A percentile compares a stretch with the other conserved stretches of the same genome.
Evolutionary conservation across 2,329 filamentous ascomycete genomes (phyloP).

Genomic region (Colletotrichum gigasporum): DNA sequence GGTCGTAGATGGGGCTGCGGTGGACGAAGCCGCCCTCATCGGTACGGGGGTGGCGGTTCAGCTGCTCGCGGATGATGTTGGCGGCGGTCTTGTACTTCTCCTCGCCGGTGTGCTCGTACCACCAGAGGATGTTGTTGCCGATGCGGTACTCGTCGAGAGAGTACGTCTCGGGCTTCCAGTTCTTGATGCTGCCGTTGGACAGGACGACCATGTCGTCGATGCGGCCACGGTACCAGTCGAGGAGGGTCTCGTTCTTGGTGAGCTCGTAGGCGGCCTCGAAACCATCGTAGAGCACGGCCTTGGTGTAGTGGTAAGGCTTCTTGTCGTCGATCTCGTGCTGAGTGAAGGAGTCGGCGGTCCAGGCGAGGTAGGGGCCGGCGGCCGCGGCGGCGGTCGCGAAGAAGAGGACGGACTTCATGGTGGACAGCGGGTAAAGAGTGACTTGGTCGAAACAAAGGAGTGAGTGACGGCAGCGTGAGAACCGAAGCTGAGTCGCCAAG

Average conservation of each 20-base stretch:
- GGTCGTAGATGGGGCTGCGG: slow-evolving; percentile 50
- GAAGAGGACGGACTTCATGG: slow-evolving; percentile 30
- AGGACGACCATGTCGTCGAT: slow-evolving; percentile 56
- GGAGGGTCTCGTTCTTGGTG: slow-evolving; percentile 54
- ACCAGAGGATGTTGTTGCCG: slow-evolving; percentile 60
- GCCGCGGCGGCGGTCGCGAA: slow-evolving; percentile 30
- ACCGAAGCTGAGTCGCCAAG: slow-evolving; percentile 23
- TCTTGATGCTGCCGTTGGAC: slow-evolving; percentile 53
- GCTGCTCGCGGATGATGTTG: slow-evolving; percentile 54
- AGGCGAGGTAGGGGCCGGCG: slow-evolving; percentile 41
- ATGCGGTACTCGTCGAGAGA: slow-evolving; percentile 63
- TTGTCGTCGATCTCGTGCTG: slow-evolving; percentile 47
- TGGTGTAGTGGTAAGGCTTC: slow-evolving; percentile 52
- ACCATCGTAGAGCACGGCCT: slow-evolving; percentile 56
- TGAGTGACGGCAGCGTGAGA: slow-evolving; percentile 15
- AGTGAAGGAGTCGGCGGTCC: slow-evolving; percentile 59
- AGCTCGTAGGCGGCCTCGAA: slow-evolving; percentile 56
- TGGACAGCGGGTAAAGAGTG: slow-evolving; percentile 2
- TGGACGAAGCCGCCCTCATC: slow-evolving; percentile 66
- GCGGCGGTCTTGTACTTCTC: slow-evolving; percentile 60
- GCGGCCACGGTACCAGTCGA: slow-evolving; percentile 53
- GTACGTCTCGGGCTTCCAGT: slow-evolving; percentile 45
- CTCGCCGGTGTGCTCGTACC: slow-evolving; percentile 56
- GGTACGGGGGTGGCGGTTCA: slow-evolving; percentile 60
- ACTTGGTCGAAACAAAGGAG: neutral